Evolutionary conservation across 306 rosid species (phyloP).

Genomic region (Fragaria ananassa): DNA sequence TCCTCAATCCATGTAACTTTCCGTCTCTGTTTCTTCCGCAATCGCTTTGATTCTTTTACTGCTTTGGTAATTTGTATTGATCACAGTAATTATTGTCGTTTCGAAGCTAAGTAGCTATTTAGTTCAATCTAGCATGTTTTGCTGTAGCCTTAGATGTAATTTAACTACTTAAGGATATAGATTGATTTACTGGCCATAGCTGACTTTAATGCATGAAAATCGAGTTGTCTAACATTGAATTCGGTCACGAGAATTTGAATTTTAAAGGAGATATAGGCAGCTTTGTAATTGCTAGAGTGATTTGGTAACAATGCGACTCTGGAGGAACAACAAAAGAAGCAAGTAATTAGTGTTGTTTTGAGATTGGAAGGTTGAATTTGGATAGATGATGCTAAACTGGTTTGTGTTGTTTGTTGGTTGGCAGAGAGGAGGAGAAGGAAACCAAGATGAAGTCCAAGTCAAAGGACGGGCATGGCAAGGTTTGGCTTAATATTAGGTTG

Average conservation of each 20-base stretch:
- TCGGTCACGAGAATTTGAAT: background rate
- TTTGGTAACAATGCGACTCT: background rate
- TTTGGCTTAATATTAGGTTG: conserved; percentile 52
- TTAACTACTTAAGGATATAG: background rate
- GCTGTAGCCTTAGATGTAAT: background rate
- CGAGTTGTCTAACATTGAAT: background rate
- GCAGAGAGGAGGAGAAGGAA: conserved; percentile 43
- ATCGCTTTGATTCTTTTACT: background rate
- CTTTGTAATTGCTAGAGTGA: background rate
- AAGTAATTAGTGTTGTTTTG: background rate
- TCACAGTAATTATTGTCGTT: background rate
- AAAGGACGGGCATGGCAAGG: conserved; percentile 29
- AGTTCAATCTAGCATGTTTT: background rate
- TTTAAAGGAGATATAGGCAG: no score
- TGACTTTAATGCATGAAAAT: background rate
- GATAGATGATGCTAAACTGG: background rate
- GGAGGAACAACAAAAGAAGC: background rate
- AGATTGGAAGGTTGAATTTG: background rate
- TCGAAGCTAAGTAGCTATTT: background rate
- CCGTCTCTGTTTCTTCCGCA: background rate
- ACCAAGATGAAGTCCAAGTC: conserved; percentile 25
- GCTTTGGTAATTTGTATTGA: background rate
- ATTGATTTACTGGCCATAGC: background rate
- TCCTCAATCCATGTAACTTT: conserved; percentile 27
- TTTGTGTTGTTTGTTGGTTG: background rate